Conservation (phyloP, 495 filamentous ascomycete genomes). For the Trichoderma asperelloides region DNA sequence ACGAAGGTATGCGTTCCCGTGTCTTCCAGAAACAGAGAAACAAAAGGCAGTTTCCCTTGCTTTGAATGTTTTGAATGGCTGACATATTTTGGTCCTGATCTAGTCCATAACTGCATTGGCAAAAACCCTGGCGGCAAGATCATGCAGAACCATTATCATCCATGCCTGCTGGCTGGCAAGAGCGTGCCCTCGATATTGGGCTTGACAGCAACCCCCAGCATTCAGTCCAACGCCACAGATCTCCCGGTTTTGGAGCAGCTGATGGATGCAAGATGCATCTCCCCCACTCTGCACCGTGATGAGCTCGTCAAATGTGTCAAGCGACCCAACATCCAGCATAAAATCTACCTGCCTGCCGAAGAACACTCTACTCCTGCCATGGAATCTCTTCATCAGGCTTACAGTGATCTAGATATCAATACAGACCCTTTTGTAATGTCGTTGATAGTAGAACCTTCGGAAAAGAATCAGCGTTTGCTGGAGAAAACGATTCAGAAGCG, state of each 20-base stretch:
- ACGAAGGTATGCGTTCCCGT: conserved; percentile 60
- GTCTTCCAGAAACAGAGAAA: not conserved
- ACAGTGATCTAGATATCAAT: conserved; percentile 44
- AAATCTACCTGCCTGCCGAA: conserved; percentile 33
- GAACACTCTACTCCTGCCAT: conserved; percentile 21
- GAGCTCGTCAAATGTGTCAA: conserved; percentile 63
- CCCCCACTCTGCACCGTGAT: conserved; percentile 60
- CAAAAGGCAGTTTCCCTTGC: too few species aligned
- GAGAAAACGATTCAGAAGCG: conserved; percentile 36
- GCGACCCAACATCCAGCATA: conserved; percentile 49
- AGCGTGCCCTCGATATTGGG: conserved; percentile 67
- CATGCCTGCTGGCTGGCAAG: conserved; percentile 23
- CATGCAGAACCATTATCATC: conserved; percentile 67
- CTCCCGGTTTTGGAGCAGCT: conserved; percentile 62
- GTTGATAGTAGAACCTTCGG: conserved; percentile 30
- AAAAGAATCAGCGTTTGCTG: conserved; percentile 30
- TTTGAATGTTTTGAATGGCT: not conserved
- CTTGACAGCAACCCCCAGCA: conserved; percentile 76
- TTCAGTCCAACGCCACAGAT: conserved; percentile 41
- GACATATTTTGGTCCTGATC: not conserved
- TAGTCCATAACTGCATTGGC: conserved; percentile 61
- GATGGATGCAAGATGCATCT: conserved; percentile 61
- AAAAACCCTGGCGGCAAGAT: conserved; percentile 65
- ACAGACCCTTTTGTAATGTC: conserved; percentile 63
- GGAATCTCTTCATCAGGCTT: conserved; percentile 28